Evolutionary conservation across 352 stramenopile genomes (phyloP).

Genomic region (Pythium aphanidermatum): DNA sequence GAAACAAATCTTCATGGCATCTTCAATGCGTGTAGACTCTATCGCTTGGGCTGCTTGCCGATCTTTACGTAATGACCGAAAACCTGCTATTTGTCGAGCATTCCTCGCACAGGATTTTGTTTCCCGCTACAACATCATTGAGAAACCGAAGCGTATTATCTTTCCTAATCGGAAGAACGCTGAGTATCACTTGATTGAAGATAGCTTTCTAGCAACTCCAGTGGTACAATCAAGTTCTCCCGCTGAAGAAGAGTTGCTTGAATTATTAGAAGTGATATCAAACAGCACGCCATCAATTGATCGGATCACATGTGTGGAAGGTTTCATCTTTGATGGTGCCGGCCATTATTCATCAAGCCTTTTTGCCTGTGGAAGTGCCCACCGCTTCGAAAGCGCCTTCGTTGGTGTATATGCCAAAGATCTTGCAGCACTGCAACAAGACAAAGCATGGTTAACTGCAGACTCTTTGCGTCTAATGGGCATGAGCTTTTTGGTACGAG

Average conservation of each 20-base stretch:
- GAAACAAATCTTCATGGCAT: constrained; percentile 1
- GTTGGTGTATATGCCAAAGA: constrained; percentile 2
- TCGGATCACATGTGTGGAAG: constrained; percentile 10
- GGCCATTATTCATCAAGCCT: constrained; percentile 9
- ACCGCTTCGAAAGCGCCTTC: constrained; percentile 2
- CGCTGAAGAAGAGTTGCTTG: constrained; percentile 12
- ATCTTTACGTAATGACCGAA: constrained; percentile 2
- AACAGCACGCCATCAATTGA: neutral
- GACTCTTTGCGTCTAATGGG: constrained; percentile 14
- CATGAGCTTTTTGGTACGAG: constrained; percentile 6
- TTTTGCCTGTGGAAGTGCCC: constrained; percentile 10
- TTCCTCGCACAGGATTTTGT: neutral
- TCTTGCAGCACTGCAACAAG: constrained; percentile 6
- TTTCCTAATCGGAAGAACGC: neutral
- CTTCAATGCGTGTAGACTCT: constrained; percentile 2
- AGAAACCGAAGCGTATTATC: constrained; percentile 5
- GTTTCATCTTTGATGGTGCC: constrained; percentile 3
- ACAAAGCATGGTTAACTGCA: constrained; percentile 19
- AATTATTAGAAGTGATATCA: constrained; percentile 9
- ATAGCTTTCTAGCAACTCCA: no score
- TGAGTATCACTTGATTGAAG: neutral
- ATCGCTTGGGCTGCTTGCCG: constrained; percentile 12
- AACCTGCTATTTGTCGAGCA: constrained; percentile 6
- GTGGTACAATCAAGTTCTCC: neutral
- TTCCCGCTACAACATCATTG: constrained; percentile 2